phyloP scores from a whole-genome alignment of 768 basidiomycete genomes.

The Lactifluus volemus region DNA sequence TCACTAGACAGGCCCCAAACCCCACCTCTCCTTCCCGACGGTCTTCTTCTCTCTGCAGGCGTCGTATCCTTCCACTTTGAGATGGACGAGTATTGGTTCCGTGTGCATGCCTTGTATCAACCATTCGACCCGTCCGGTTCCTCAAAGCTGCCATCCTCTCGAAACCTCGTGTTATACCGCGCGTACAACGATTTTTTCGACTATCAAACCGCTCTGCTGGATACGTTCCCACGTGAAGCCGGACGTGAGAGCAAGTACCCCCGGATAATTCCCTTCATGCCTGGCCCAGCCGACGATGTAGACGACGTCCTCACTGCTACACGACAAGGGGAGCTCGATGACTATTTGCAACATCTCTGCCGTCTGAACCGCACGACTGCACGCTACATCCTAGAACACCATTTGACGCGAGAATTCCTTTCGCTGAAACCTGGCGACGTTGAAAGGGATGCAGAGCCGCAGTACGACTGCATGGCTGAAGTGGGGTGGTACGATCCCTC shows the following conservation, averaged over 20 bases:
- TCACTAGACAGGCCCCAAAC: constrained; percentile 32
- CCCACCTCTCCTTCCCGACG: constrained; percentile 57
- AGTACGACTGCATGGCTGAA: constrained; percentile 48
- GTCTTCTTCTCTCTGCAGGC: constrained; percentile 76
- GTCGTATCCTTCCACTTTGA: constrained; percentile 98
- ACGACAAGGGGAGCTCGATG: constrained; percentile 76
- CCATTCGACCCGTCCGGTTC: constrained; percentile 62
- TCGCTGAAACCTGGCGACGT: constrained; percentile 81
- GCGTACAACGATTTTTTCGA: constrained; percentile 98
- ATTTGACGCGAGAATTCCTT: constrained; percentile 75
- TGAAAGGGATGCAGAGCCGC: constrained; percentile 55
- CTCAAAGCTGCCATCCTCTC: constrained; percentile 50
- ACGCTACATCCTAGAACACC: constrained; percentile 74
- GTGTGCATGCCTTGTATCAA: constrained; percentile 82
- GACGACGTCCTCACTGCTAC: constrained; percentile 77
- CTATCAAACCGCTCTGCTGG: constrained; percentile 85
- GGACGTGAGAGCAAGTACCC: constrained; percentile 59
- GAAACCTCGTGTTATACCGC: constrained; percentile 82
- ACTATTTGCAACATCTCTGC: constrained; percentile 78
- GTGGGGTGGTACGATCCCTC: constrained; percentile 28
- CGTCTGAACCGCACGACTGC: constrained; percentile 56
- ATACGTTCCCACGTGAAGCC: constrained; percentile 85
- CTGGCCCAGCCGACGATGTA: constrained; percentile 80
- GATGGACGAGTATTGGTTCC: constrained; percentile 96
- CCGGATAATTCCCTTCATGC: constrained; percentile 93